Evolutionary conservation across 805 yeast genomes (phyloP).

Genomic region (Priceomyces carsonii): DNA sequence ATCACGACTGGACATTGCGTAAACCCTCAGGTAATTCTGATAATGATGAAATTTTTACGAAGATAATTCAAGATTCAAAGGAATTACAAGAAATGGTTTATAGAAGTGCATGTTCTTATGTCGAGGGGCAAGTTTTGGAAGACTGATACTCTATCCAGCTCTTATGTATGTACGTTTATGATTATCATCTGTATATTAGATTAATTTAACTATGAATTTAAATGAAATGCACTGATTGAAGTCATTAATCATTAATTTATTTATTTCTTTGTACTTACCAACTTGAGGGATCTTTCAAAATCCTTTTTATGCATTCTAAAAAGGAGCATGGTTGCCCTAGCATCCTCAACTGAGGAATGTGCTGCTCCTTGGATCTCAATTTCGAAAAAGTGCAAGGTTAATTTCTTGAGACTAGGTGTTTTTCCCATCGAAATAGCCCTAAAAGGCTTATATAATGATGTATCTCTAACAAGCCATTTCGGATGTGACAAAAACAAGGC

Average conservation of each 20-base stretch:
- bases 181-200: neutral
- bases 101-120: conserved; percentile 35
- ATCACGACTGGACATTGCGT: conserved; percentile 11
- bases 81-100: conserved; percentile 34
- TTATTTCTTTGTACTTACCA: too few relatives aligned
- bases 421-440: conserved; percentile 62
- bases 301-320: conserved; percentile 62
- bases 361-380: conserved; percentile 68
- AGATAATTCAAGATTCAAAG: conserved; percentile 17
- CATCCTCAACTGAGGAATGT: conserved; percentile 91
- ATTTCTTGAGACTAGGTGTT: conserved; percentile 70
- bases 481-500: conserved; percentile 72
- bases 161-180: too few relatives aligned
- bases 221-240: too few relatives aligned
- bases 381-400: conserved; percentile 57
- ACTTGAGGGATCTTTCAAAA: conserved; percentile 48
- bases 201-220: too few relatives aligned
- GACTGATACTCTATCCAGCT: too few relatives aligned
- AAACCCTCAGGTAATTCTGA: conserved; percentile 9
- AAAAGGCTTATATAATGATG: conserved; percentile 62
- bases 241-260: too few relatives aligned
- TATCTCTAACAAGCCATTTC: conserved; percentile 63
- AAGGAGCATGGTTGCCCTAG: conserved; percentile 83
- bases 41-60: conserved; percentile 13
- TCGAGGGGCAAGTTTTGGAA: conserved; percentile 37